A percentile compares a stretch with the other conserved stretches of the same genome.
These are phyloP conservation scores for Sugiyamaella grinbergsii DNA, from an alignment of 1,139 yeast genomes.

Conservation along the genomic window DNA sequence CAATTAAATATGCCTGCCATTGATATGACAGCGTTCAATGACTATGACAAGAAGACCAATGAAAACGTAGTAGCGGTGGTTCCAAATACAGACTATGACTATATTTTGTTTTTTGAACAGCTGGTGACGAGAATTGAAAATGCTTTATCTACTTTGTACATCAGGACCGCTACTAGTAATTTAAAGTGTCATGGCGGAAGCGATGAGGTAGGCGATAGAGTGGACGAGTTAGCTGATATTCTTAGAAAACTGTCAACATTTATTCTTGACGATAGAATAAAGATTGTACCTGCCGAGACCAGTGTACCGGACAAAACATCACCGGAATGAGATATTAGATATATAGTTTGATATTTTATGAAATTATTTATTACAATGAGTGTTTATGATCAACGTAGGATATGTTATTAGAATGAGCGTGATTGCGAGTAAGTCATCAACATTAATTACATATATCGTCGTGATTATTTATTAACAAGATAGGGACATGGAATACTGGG, in stretches of 20 bases:
- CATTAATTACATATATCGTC: no score
- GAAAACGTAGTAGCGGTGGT: constrained; percentile 28
- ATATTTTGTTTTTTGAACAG: constrained; percentile 58
- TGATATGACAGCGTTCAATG: constrained; percentile 23
- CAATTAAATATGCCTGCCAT: constrained; percentile 31
- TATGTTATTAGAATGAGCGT: no score
- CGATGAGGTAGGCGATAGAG: constrained; percentile 14
- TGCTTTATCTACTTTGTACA: constrained; percentile 35
- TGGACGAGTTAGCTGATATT: constrained; percentile 27
- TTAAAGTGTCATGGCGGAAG: constrained; percentile 16
- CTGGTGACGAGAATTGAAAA: constrained; percentile 65
- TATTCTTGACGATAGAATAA: constrained; percentile 8
- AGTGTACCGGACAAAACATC: neutral
- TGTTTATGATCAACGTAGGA: no score
- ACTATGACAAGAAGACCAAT: constrained; percentile 38
- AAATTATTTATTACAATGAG: constrained; percentile 2
- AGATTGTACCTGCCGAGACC: no score
- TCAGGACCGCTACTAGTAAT: constrained; percentile 30
- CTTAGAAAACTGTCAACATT: constrained; percentile 17
- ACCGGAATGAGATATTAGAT: no score
- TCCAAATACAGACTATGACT: constrained; percentile 43
- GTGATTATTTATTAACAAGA: constrained; percentile 2
- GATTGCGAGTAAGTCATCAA: no score
- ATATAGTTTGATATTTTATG: neutral
- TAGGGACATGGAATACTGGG: neutral